Evolutionary conservation across 164 flowering plant species (phyloP).

Genomic region (Stephania japonica): DNA sequence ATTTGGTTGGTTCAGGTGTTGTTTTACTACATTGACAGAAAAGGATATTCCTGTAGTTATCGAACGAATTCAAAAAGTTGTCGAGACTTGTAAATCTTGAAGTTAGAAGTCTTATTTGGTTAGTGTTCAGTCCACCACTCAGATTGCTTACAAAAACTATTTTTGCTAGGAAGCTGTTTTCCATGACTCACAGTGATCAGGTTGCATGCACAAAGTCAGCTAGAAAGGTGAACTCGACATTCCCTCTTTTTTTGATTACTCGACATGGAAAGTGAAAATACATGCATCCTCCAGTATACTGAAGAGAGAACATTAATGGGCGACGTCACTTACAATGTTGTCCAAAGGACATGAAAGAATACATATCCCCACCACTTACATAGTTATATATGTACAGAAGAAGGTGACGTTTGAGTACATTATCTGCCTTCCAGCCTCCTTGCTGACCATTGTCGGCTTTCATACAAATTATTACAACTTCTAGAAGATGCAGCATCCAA

Average conservation of each 20-base stretch:
- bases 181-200: background rate
- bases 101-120: conserved; percentile 25
- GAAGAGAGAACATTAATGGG: background rate
- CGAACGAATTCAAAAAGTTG: conserved; percentile 61
- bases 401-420: background rate
- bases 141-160: background rate
- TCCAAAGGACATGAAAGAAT: background rate
- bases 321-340: background rate
- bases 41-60: conserved; percentile 71
- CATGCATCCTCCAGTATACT: background rate
- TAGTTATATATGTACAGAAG: background rate
- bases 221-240: background rate
- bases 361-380: background rate
- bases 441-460: conserved; percentile 5
- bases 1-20: conserved; percentile 91
- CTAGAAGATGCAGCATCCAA: conserved; percentile 17
- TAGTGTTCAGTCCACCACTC: conserved; percentile 5
- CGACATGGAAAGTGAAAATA: background rate
- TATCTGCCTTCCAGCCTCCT: conserved; percentile 8
- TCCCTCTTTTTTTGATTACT: background rate
- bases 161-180: background rate
- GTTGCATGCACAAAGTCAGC: background rate
- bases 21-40: conserved; percentile 62
- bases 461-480: background rate
- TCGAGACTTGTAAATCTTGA: conserved; percentile 47